These are phyloP conservation scores for Brettanomyces naardenensis DNA, from an alignment of 805 yeast genomes.

Conservation along the genomic window DNA sequence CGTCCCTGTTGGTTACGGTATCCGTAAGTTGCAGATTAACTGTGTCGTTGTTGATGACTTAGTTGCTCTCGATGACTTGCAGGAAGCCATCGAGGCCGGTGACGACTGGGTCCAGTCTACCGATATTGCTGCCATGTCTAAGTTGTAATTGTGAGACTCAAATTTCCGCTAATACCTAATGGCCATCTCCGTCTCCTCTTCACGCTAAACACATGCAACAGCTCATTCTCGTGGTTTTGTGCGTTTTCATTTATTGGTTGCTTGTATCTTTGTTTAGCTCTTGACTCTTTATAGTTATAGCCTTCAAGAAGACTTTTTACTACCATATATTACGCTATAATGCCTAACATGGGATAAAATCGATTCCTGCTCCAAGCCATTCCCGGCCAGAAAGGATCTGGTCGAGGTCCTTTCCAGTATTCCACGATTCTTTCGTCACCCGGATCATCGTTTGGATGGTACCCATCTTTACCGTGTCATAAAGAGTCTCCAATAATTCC, in stretches of 20 bases:
- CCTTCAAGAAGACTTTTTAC: too few relatives aligned
- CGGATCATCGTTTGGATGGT: slow-evolving; percentile 36
- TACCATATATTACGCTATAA: too few relatives aligned
- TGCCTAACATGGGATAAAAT: slow-evolving; percentile 33
- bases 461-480: slow-evolving; percentile 46
- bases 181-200: too few relatives aligned
- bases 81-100: slow-evolving; percentile 70
- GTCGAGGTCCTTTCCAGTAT: slow-evolving; percentile 33
- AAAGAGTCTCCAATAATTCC: slow-evolving; percentile 33
- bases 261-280: background rate
- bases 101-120: slow-evolving; percentile 99
- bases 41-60: slow-evolving; percentile 94
- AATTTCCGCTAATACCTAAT: too few relatives aligned
- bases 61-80: slow-evolving; percentile 90
- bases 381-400: slow-evolving; percentile 33
- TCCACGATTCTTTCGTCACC: slow-evolving; percentile 40
- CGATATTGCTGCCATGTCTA: slow-evolving; percentile 97
- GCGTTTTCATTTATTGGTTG: too few relatives aligned
- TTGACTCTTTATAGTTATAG: too few relatives aligned
- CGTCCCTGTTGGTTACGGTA: slow-evolving; percentile 98
- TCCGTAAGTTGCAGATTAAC: slow-evolving; percentile 98
- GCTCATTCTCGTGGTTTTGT: too few relatives aligned
- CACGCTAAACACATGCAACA: too few relatives aligned
- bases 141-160: slow-evolving; percentile 85
- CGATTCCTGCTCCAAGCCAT: slow-evolving; percentile 45